Conservation (phyloP, 345 rosid species). For the Bruguiera sexangula region DNA sequence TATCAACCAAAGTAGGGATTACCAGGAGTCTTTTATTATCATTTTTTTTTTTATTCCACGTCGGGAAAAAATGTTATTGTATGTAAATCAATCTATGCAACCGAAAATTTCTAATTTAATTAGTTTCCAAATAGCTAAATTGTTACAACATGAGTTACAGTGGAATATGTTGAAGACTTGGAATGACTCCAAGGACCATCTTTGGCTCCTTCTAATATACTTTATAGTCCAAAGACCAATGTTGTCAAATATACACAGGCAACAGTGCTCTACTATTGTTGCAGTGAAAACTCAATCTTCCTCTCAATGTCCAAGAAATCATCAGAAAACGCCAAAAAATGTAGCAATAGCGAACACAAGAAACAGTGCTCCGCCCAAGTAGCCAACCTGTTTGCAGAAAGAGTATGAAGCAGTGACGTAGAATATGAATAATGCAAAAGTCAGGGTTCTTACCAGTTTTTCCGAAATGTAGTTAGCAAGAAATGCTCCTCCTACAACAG, state of each 20-base stretch:
- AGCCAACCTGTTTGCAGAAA: slow-evolving; percentile 78
- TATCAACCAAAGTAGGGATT: too few species aligned
- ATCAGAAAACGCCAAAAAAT: slow-evolving; percentile 76
- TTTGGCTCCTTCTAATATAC: slow-evolving; percentile 1
- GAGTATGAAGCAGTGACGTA: slow-evolving; percentile 12
- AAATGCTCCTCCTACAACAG: slow-evolving; percentile 86
- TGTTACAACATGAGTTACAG: neutral
- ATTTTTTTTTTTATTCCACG: neutral
- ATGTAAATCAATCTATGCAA: neutral
- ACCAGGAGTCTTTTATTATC: too few species aligned
- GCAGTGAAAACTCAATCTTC: slow-evolving; percentile 10
- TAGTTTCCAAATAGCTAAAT: neutral
- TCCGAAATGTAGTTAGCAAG: slow-evolving; percentile 94
- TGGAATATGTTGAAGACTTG: neutral
- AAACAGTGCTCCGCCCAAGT: slow-evolving; percentile 78
- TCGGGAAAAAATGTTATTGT: neutral
- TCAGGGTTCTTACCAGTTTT: slow-evolving; percentile 55
- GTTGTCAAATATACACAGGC: neutral
- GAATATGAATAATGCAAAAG: neutral
- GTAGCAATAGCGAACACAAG: slow-evolving; percentile 85
- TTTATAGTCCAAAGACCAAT: slow-evolving; percentile 1
- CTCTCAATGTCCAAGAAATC: slow-evolving; percentile 3
- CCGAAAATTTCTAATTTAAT: neutral
- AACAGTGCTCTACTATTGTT: neutral
- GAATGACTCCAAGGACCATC: neutral